phyloP scores from a whole-genome alignment of 305 asterid genomes.

The Plantago coronopus region DNA sequence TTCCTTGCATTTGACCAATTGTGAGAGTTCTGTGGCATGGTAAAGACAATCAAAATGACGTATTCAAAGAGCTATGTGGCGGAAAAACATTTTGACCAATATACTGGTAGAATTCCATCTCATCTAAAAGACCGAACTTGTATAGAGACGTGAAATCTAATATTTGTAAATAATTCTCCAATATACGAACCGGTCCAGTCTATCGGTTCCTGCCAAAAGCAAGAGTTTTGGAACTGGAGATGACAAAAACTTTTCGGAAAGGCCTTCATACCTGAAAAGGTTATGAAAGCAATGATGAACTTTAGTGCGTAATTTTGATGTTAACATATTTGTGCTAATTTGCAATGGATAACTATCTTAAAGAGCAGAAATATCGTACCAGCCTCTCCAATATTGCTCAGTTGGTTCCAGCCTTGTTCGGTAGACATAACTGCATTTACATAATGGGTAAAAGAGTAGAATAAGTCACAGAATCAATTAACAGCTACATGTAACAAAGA shows the following conservation, averaged over 20 bases:
- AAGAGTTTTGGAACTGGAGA: conserved; percentile 82
- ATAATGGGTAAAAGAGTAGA: conserved; percentile 19
- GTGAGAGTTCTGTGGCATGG: conserved; percentile 71
- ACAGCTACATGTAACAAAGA: neutral
- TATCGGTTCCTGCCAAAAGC: conserved; percentile 96
- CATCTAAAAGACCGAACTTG: too few species aligned
- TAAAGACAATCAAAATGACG: conserved; percentile 15
- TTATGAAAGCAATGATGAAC: neutral
- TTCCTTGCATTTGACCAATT: conserved; percentile 99
- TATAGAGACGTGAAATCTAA: too few species aligned
- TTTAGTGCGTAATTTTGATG: neutral
- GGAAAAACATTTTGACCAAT: too few species aligned
- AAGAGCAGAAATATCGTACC: conserved; percentile 45
- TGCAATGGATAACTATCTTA: conserved; percentile 14
- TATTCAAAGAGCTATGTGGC: neutral
- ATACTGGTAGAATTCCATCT: too few species aligned
- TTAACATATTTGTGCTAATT: neutral
- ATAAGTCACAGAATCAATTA: conserved; percentile 15
- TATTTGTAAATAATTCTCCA: too few species aligned
- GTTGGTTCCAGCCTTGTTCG: conserved; percentile 85
- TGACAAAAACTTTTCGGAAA: conserved; percentile 79
- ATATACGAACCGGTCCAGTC: conserved; percentile 73
- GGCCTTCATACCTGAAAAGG: conserved; percentile 90
- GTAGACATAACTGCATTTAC: conserved; percentile 67
- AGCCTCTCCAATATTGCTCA: conserved; percentile 96